These are phyloP conservation scores for Dacryopinax primogenitus DNA, from an alignment of 768 basidiomycete genomes.

Conservation along the genomic window DNA sequence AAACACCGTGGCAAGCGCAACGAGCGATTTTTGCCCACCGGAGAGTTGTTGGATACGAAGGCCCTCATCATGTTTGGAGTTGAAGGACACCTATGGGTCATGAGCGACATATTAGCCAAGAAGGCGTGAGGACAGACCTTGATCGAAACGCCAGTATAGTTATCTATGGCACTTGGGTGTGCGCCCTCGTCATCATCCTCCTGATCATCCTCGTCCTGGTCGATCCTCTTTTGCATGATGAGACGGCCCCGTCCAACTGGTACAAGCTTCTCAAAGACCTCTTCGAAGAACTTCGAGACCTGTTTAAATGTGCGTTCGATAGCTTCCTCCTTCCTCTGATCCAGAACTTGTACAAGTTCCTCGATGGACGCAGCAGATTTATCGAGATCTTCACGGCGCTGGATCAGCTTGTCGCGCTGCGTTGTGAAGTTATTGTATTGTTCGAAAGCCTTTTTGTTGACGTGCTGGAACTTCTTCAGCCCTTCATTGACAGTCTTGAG, in stretches of 20 bases:
- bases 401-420: slow-evolving; percentile 80
- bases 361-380: slow-evolving; percentile 80
- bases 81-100: slow-evolving; percentile 84
- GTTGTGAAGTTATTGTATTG: slow-evolving; percentile 97
- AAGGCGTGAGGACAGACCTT: slow-evolving; percentile 39
- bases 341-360: slow-evolving; percentile 83
- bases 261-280: slow-evolving; percentile 92
- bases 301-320: slow-evolving; percentile 98
- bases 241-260: slow-evolving; percentile 83
- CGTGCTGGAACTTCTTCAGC: slow-evolving; percentile 91
- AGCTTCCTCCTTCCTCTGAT: slow-evolving; percentile 95
- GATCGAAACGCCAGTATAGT: slow-evolving; percentile 93
- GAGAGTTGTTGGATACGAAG: slow-evolving; percentile 92
- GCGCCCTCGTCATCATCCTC: slow-evolving; percentile 62
- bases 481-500: slow-evolving; percentile 86
- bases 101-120: background rate
- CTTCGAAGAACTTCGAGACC: slow-evolving; percentile 91
- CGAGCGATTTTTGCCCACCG: slow-evolving; percentile 93
- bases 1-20: slow-evolving; percentile 95
- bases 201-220: slow-evolving; percentile 62
- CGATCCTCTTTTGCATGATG: slow-evolving; percentile 84
- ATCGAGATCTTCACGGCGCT: slow-evolving; percentile 82
- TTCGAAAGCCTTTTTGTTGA: slow-evolving; percentile 99
- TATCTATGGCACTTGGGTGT: slow-evolving; percentile 69
- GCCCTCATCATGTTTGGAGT: slow-evolving; percentile 95